phyloP scores from a whole-genome alignment of 2,329 filamentous ascomycete genomes.

The Aspergillus chevalieri region DNA sequence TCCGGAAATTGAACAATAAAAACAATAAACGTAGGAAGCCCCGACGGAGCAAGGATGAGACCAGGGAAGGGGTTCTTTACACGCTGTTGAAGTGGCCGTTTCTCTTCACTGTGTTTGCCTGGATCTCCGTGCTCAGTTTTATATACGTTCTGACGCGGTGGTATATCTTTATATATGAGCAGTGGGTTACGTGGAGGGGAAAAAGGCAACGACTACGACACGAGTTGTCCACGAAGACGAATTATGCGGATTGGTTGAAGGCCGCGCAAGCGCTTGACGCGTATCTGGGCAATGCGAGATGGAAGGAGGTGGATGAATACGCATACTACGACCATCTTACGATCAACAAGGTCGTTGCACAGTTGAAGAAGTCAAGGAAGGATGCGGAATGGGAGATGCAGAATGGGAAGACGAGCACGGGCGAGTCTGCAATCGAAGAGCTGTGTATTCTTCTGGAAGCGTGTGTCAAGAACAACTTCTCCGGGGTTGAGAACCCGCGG shows the following conservation, averaged over 20 bases:
- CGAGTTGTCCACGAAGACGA: slow-evolving; percentile 64
- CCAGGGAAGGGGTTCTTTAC: slow-evolving; percentile 87
- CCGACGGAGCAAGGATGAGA: slow-evolving; percentile 73
- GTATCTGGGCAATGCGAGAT: slow-evolving; percentile 64
- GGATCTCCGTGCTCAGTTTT: slow-evolving; percentile 67
- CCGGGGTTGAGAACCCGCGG: slow-evolving; percentile 84
- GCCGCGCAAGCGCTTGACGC: slow-evolving; percentile 73
- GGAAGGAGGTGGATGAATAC: slow-evolving; percentile 51
- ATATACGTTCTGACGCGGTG: slow-evolving; percentile 74
- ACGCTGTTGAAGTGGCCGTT: slow-evolving; percentile 87
- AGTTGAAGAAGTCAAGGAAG: slow-evolving; percentile 52
- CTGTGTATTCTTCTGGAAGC: slow-evolving; percentile 73
- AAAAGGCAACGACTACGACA: slow-evolving; percentile 64
- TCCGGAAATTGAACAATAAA: slow-evolving; percentile 45
- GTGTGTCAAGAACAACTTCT: slow-evolving; percentile 97
- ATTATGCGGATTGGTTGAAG: slow-evolving; percentile 75
- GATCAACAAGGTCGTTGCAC: slow-evolving; percentile 67
- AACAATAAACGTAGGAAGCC: slow-evolving; percentile 39
- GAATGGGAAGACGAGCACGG: slow-evolving; percentile 13
- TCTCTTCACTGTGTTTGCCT: slow-evolving; percentile 69
- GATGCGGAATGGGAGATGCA: slow-evolving; percentile 36
- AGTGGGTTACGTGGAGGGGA: slow-evolving; percentile 84
- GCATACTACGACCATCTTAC: slow-evolving; percentile 85
- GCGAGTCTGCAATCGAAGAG: slow-evolving; percentile 59
- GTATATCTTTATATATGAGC: slow-evolving; percentile 91